Base-by-base conservation (phyloP, 495 filamentous ascomycete species). In the Lophiotrema nucula region DNA sequence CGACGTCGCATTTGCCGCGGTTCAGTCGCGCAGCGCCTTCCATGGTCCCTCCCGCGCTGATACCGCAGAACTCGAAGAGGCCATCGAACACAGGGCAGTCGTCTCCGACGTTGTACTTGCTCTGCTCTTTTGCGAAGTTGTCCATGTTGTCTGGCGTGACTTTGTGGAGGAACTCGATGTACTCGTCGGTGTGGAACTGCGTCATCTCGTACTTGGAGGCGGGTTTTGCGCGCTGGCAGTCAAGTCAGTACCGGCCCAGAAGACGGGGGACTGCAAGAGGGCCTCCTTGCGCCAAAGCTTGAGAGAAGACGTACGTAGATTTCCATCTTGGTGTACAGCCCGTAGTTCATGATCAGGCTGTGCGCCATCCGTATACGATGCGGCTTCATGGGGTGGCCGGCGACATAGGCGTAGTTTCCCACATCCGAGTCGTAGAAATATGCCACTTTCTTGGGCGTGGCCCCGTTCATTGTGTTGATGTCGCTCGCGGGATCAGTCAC, bases 141-240 rank as follows among this genome's bases (percentile, higher is more conserved):
- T 99, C 93, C 95, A 99, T 99, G 67, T 99, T 99, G 70, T 97
- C 93, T 4, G 93, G 95, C 0, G 93, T 97, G 21, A 99, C 95
- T 62, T 90, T 91, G 50, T 89, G 87, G 18, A 99, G 76, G 72
- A 99, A 99, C 52, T 99, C 95, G 67, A 99, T 92, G 72, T 99
- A 99, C 73, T 99, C 93, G 71, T 99, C 93, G 6, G 93, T 97
- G 72, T 99, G 93, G 69, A 97, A 99, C 70, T 97, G 95, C 53
- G 93, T 97, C 93, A 99, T 99, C 69, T 99, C 93, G 61, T 88
- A 87, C 55, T 89, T 90, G 24, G 89, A 92, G 15, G 93, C 93
- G 10, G 93, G 93, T 77, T 99, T 99, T 38, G 93, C 93, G 65
- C 93, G 89, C 92, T 97, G 66, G 56, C 28, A 21, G 13, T n/a